These are phyloP conservation scores for Aureobasidium sp. DNA, from an alignment of 2,329 filamentous ascomycete species.

Conservation along the genomic window DNA sequence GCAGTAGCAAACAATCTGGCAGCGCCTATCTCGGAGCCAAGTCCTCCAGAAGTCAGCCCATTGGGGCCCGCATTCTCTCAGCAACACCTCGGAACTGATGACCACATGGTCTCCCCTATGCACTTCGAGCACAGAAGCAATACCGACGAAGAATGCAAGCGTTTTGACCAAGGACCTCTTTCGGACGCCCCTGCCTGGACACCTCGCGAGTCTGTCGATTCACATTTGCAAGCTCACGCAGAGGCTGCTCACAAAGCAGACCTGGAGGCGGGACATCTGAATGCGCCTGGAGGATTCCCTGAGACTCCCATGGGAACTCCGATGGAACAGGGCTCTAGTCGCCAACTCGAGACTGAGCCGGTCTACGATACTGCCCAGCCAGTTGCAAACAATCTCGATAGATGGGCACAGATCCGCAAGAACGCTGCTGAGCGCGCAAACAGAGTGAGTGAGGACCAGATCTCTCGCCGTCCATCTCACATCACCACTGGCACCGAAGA, in stretches of 20 bases:
- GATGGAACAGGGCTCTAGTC: not conserved
- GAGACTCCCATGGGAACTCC: conserved; percentile 11
- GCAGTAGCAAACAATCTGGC: not conserved
- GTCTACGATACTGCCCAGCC: not conserved
- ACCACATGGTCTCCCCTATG: conserved; percentile 46
- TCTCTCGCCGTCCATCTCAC: conserved; percentile 44
- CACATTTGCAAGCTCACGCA: conserved; percentile 10
- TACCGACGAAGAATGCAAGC: conserved; percentile 53
- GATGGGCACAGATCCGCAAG: conserved; percentile 93
- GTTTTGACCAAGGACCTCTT: conserved; percentile 84
- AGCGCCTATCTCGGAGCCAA: not conserved
- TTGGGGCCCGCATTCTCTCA: not conserved
- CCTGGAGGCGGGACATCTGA: not conserved
- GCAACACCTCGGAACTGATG: not conserved
- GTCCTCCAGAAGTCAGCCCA: not conserved
- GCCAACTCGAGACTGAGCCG: not conserved
- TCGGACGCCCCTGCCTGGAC: conserved; percentile 78
- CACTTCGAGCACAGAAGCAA: conserved; percentile 52
- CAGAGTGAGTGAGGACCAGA: conserved; percentile 58
- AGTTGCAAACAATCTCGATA: conserved; percentile 45
- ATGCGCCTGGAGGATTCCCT: conserved; percentile 9
- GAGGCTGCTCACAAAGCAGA: conserved; percentile 10
- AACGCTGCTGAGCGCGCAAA: conserved; percentile 79
- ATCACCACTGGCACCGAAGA: conserved; percentile 54
- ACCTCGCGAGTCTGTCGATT: conserved; percentile 38